Evolutionary conservation across 2,329 filamentous ascomycete genomes (phyloP).

Genomic region (Botrytis tulipae): DNA sequence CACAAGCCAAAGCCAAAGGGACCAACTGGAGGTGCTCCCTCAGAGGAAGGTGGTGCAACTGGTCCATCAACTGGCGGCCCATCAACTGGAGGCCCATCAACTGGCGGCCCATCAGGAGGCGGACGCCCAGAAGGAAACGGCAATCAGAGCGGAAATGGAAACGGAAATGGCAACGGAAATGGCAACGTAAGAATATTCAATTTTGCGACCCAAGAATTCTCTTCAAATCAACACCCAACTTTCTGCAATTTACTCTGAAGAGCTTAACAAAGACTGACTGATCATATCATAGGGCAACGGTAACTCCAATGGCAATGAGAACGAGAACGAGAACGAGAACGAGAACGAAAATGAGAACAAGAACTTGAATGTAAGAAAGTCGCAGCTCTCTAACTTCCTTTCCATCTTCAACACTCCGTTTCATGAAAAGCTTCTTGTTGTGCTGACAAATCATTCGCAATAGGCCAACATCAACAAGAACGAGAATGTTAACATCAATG

Average conservation of each 20-base stretch:
- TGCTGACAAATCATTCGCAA: background rate
- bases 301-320: background rate
- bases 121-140: background rate
- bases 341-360: background rate
- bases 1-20: background rate
- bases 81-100: background rate
- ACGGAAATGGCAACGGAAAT: background rate
- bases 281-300: background rate
- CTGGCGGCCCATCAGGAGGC: background rate
- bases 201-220: background rate
- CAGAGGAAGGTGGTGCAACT: background rate
- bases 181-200: background rate
- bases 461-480: constrained; percentile 11
- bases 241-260: no score
- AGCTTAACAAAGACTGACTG: background rate
- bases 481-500: background rate
- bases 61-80: background rate
- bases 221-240: background rate
- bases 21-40: no score
- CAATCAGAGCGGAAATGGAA: background rate
- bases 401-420: background rate
- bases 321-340: background rate
- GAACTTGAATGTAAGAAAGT: constrained; percentile 1
- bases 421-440: background rate
- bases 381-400: background rate